A percentile compares a stretch with the other conserved stretches of the same genome.
Conservation (phyloP, 148 eudicot species). For the Persicaria tinctoria region DNA sequence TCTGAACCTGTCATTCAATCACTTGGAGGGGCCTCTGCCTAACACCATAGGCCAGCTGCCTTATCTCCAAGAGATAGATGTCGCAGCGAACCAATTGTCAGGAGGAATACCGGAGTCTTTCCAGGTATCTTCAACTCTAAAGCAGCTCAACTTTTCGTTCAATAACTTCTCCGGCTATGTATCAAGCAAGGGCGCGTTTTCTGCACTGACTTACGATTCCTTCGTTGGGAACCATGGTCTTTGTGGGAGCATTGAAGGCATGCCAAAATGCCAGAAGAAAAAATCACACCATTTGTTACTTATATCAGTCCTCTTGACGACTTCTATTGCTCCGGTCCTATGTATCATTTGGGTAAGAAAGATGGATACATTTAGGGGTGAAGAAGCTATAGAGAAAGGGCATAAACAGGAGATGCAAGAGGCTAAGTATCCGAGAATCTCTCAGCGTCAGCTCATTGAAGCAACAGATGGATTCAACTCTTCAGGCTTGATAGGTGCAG, state of each 20-base stretch:
- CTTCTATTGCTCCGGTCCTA: conserved; percentile 25
- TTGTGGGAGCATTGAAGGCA: conserved; percentile 58
- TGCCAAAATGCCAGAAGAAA: conserved; percentile 34
- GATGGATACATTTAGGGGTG: conserved; percentile 9
- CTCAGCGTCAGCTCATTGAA: conserved; percentile 50
- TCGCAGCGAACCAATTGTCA: conserved; percentile 41
- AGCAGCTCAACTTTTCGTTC: conserved; percentile 53
- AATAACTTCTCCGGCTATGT: conserved; percentile 55
- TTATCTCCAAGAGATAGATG: conserved; percentile 52
- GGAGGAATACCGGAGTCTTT: conserved; percentile 58
- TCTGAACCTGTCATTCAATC: conserved; percentile 54
- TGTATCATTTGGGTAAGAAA: conserved; percentile 33
- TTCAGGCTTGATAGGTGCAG: conserved; percentile 57
- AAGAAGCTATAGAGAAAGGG: conserved; percentile 19
- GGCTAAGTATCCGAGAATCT: conserved; percentile 45
- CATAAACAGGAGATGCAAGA: conserved; percentile 35
- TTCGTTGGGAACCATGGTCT: conserved; percentile 55
- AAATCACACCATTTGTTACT: conserved; percentile 20
- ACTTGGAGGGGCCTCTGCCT: conserved; percentile 47
- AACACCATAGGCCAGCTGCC: conserved; percentile 44
- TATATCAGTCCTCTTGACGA: conserved; percentile 31
- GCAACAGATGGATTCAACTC: conserved; percentile 66
- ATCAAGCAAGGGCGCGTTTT: conserved; percentile 43
- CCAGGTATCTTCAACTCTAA: conserved; percentile 39
- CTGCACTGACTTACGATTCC: conserved; percentile 31